Base-by-base conservation (phyloP, 352 stramenopile genomes). In the Globisporangium nodosum region DNA sequence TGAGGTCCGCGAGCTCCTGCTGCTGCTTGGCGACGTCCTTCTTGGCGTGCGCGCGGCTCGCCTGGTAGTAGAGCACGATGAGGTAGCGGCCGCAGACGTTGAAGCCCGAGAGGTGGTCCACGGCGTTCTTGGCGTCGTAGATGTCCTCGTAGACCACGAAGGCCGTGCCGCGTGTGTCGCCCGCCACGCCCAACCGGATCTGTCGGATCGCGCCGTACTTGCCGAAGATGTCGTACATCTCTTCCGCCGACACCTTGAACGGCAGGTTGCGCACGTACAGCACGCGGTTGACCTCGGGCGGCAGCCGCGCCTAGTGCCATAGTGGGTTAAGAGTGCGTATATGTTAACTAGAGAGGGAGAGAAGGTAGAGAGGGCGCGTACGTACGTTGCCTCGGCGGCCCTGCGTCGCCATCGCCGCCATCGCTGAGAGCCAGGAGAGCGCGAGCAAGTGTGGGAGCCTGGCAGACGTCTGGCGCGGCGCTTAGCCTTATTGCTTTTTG, bases 141-240 rank as follows among this genome's bases (percentile, higher is more conserved):
- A 99, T 99, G 76, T 99, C 97, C 64, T 99, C 94, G 71, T 98
- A 99, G 39, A 98, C 91, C 21, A 99, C 97, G 75, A 99, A 99
- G 0, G 97, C 97, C 42, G 96, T 99, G 46, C 97, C 97, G 37
- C 90, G 76, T 27, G 97, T 99, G 68, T 99, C 96, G 71, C 88
- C 94, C 63, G 92, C 96, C 35, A 98, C 90, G 52, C 96, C 87
- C 54, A 97, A 58, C 40, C 90, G 76, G 57, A 98, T 96, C 80
- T 99, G 97, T 60, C 97, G 93, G 50, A 99, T 98, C n/a, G 97
- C 95, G 50, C 97, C 97, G 81, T 99, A 99, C 73, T 99, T 99
- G 56, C 96, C 97, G 76, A 99, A 99, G 42, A 99, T 99, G 69
- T 99, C 96, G 81, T 99, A 99, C 60, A 99, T 88, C 63, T 99